Evolutionary conservation across 1,139 yeast species (phyloP).

Genomic region (Nadsonia starkeyi-henricii): DNA sequence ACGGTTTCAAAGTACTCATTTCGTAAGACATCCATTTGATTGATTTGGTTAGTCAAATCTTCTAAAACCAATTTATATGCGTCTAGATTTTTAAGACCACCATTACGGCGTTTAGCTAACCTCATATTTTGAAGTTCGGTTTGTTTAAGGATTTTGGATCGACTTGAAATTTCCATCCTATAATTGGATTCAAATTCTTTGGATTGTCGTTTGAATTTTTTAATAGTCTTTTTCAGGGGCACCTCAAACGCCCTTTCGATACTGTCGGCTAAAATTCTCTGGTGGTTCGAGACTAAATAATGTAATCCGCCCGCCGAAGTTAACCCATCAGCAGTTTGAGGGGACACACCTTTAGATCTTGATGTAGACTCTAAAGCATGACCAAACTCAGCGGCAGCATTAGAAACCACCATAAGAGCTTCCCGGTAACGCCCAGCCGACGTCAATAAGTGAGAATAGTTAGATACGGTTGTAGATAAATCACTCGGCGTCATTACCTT

Average conservation of each 20-base stretch:
- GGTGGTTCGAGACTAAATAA: slow-evolving; percentile 63
- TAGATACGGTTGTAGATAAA: slow-evolving; percentile 32
- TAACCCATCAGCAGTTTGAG: slow-evolving; percentile 45
- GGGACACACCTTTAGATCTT: slow-evolving; percentile 50
- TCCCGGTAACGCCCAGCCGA: slow-evolving; percentile 40
- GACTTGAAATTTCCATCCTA: slow-evolving; percentile 40
- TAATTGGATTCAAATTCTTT: slow-evolving; percentile 38
- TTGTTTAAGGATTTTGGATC: slow-evolving; percentile 36
- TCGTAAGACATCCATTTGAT: slow-evolving; percentile 62
- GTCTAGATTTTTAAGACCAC: slow-evolving; percentile 35
- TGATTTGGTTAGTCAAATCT: slow-evolving; percentile 58
- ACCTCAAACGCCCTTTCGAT: slow-evolving; percentile 38
- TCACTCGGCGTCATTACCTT: slow-evolving; percentile 49
- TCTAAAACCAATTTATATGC: slow-evolving; percentile 52
- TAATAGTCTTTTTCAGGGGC: slow-evolving; percentile 31
- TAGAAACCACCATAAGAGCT: slow-evolving; percentile 38
- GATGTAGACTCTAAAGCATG: slow-evolving; percentile 57
- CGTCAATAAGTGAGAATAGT: slow-evolving; percentile 34
- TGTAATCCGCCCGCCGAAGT: slow-evolving; percentile 68
- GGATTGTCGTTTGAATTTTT: slow-evolving; percentile 12
- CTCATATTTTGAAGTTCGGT: slow-evolving; percentile 45
- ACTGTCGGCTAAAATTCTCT: slow-evolving; percentile 50
- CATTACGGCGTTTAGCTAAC: slow-evolving; percentile 32
- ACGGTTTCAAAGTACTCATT: slow-evolving; percentile 55
- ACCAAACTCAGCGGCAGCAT: slow-evolving; percentile 64